Conservation (phyloP, 331 rosid species). For the Ulmus americana region DNA sequence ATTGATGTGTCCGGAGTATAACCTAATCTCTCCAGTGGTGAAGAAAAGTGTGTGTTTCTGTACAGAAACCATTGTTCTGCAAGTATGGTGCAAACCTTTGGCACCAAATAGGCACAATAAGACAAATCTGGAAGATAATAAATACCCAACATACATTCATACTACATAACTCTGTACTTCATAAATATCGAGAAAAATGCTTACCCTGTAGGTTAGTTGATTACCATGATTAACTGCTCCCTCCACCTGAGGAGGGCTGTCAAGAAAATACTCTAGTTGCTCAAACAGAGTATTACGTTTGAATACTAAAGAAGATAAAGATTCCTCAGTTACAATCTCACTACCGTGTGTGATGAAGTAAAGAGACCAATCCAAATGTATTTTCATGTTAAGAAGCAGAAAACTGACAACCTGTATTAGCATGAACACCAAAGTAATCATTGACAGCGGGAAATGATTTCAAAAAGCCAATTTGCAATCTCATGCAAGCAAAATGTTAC, state of each 20-base stretch:
- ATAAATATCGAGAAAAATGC: conserved; percentile 13
- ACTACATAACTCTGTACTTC: neutral
- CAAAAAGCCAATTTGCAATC: conserved; percentile 15
- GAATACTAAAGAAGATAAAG: conserved; percentile 45
- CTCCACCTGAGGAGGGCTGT: conserved; percentile 44
- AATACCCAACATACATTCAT: conserved; percentile 14
- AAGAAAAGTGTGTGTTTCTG: conserved; percentile 38
- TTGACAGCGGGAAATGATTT: conserved; percentile 8
- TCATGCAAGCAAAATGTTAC: conserved; percentile 27
- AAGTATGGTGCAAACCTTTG: conserved; percentile 66
- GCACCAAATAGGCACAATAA: conserved; percentile 26
- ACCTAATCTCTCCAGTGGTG: conserved; percentile 66
- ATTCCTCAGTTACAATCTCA: conserved; percentile 53
- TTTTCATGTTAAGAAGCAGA: conserved; percentile 69
- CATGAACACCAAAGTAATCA: conserved; percentile 25
- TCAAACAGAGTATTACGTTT: conserved; percentile 59
- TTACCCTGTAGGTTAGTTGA: conserved; percentile 76
- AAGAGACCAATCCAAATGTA: conserved; percentile 69
- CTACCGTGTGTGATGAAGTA: conserved; percentile 36
- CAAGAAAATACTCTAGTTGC: conserved; percentile 57
- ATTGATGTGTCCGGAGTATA: conserved; percentile 48
- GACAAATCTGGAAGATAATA: conserved; percentile 22
- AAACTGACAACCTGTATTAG: conserved; percentile 65
- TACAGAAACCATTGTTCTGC: conserved; percentile 66
- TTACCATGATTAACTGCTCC: conserved; percentile 43